Conservation (phyloP, 1,284 basidiomycete genomes). For the Cutaneotrichosporon cutaneum region DNA sequence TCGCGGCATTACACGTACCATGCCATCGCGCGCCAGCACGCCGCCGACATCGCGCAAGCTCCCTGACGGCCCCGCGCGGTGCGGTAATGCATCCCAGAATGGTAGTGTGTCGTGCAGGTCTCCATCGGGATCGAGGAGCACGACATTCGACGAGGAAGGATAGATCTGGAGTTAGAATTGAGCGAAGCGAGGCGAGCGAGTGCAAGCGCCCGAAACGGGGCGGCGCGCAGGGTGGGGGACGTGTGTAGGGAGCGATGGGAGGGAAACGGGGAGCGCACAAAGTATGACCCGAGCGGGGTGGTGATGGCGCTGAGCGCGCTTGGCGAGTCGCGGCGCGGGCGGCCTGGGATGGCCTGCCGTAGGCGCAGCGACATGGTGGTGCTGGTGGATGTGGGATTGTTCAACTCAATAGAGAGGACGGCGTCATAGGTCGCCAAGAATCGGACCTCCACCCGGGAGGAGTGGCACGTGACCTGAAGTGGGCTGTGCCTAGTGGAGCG, state of each 20-base stretch:
- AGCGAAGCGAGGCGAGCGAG: too few relatives aligned
- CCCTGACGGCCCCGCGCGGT: slow-evolving; percentile 35
- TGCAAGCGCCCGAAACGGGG: not conserved
- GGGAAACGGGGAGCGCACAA: slow-evolving; percentile 21
- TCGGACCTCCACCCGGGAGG: not conserved
- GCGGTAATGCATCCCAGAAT: slow-evolving; percentile 47
- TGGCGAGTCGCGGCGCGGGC: slow-evolving; percentile 26
- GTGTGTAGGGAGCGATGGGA: not conserved
- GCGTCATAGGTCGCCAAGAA: not conserved
- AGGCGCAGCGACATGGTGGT: slow-evolving; percentile 44
- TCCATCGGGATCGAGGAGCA: slow-evolving; percentile 35
- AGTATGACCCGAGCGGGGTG: slow-evolving; percentile 9
- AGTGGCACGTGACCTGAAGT: not conserved
- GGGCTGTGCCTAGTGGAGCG: not conserved
- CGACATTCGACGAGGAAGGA: slow-evolving; percentile 40
- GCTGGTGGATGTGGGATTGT: not conserved
- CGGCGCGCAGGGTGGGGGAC: not conserved
- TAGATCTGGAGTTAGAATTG: slow-evolving; percentile 34
- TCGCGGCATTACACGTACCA: slow-evolving; percentile 25
- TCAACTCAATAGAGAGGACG: not conserved
- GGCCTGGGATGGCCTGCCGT: slow-evolving; percentile 44
- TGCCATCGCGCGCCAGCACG: slow-evolving; percentile 27
- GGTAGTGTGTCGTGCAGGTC: slow-evolving; percentile 40
- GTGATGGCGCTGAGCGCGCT: slow-evolving; percentile 12
- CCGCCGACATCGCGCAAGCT: slow-evolving; percentile 32